These are phyloP conservation scores for Oxytropis ochrocephala DNA, from an alignment of 306 rosid species.

Conservation along the genomic window DNA sequence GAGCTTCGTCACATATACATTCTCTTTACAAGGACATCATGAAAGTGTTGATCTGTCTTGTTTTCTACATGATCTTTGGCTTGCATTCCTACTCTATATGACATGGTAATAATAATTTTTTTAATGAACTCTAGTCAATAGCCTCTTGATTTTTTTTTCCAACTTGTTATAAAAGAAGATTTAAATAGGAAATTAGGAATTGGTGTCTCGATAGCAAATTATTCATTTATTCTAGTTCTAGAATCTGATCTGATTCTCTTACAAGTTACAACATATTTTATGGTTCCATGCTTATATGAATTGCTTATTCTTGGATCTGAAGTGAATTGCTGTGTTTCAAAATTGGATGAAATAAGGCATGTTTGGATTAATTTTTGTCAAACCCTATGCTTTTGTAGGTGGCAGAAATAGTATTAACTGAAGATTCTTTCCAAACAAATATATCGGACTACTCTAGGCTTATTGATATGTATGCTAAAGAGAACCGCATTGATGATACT, in stretches of 20 bases:
- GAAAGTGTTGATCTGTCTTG: not conserved
- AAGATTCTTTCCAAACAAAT: conserved; percentile 71
- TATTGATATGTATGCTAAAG: conserved; percentile 61
- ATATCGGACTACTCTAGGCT: conserved; percentile 71
- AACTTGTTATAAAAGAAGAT: not conserved
- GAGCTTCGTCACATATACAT: not conserved
- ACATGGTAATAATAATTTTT: not conserved
- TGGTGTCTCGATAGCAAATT: not conserved
- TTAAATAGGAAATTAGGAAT: not conserved
- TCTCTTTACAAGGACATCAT: not conserved
- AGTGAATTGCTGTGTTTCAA: not conserved
- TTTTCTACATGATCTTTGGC: not conserved
- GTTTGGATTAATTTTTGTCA: conserved; percentile 16
- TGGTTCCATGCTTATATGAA: not conserved
- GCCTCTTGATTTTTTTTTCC: not conserved
- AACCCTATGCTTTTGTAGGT: conserved; percentile 47
- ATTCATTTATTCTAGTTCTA: not conserved
- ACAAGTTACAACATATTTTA: not conserved
- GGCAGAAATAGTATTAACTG: conserved; percentile 59
- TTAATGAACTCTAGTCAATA: not conserved
- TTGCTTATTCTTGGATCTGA: not conserved
- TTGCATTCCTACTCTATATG: not conserved
- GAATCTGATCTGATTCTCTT: not conserved
- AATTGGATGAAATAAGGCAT: not conserved
- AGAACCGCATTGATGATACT: conserved; percentile 52